Base-by-base conservation (phyloP, 2,329 filamentous ascomycete genomes). In the Ascochyta koolunga region DNA sequence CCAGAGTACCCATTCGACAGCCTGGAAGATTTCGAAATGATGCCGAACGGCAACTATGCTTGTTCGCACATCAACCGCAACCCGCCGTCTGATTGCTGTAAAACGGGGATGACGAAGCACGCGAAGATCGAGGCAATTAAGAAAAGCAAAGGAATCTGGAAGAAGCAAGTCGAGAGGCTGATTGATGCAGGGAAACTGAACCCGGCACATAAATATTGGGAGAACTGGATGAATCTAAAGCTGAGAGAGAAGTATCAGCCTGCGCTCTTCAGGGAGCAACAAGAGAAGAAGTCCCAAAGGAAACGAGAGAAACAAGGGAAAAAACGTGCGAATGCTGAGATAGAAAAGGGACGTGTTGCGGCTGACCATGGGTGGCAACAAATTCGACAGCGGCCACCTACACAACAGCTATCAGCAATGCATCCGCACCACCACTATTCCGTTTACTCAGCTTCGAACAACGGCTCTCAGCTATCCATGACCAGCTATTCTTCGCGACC, bases 151-250 rank as follows among this genome's bases (percentile, higher is more conserved):
- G 29, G 8, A 4, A 4, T 5, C 1, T 54, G 41, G 50, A 47
- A 18, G 21, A 25, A 9, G 1, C 18, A 13, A 4, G 38, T 58
- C 0, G 54, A 58, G 25, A 29, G 27, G 21, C 19, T 46, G 8
- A 36, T 54, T 16, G 41, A 46, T 10, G 9, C 32, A 9, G 19
- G 16, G 5, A 16, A 44, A 8, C 32, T 57, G 15, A 27, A 50
- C 31, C 5, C 13, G 6, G 18, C 24, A 22, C 45, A 58, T 18
- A 58, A 40, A 39, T 50, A 42, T 2, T 58, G 54, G 50, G 19
- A 39, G 15, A 18, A 15, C 0, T 54, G 54, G 50, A 4, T 22
- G 1, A 13, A 5, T 1, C 2, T 1, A 10, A 11, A 24, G 5
- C 4, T 54, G 15, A 44, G 21, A 10, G 15, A 35, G 27, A 44